Base-by-base conservation (phyloP, 2,329 filamentous ascomycete species). In the Diaporthe vaccinii region DNA sequence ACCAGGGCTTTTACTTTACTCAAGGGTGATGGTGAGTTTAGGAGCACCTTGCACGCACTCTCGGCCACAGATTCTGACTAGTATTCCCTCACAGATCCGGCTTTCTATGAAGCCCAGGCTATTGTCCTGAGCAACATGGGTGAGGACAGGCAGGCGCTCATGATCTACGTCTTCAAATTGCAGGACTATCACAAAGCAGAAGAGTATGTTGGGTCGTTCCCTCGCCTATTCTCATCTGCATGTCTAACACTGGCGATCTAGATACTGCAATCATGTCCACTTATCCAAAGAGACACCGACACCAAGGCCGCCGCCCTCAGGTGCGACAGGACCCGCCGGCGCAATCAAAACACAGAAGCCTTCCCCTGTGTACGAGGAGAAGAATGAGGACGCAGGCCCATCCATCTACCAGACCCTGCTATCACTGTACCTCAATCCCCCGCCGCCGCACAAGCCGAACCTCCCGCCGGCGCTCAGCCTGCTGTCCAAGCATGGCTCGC, bases 141-240 rank as follows among this genome's bases (percentile, higher is more conserved):
- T 9, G 93, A 96, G 80, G 96, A 99, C 85, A 96, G 95, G 82
- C 95, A 98, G 84, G 97, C 97, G 0, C 86, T 99, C n/a, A 94
- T 97, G 82, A 98, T 99, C 71, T 99, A 98, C 82, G 96, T 98
- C 39, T 99, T 98, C 85, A 97, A 96, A 83, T 91, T 99, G 83
- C 87, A 94, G 78, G 93, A 98, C 82, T 96, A 94, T 77, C 87
- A 86, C 17, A 98, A 98, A 84, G 97, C 97, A 44, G 97, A 99
- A 89, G 95, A 98, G 93, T 98, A 86, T 77, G 92, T 87, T 49
- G 83, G 81, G 62, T 20, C 39, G 72, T 69, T 31, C 34, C 20
- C 58, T 36, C 17, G 44, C 36, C 7, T 3, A 1, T 22, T 51
- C 15, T 14, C n/a, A 70, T 25, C n/a, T 58, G 55, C 77, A 7